Conservation (phyloP, 2,329 filamentous ascomycete species). For the Stenocarpella maydis region DNA sequence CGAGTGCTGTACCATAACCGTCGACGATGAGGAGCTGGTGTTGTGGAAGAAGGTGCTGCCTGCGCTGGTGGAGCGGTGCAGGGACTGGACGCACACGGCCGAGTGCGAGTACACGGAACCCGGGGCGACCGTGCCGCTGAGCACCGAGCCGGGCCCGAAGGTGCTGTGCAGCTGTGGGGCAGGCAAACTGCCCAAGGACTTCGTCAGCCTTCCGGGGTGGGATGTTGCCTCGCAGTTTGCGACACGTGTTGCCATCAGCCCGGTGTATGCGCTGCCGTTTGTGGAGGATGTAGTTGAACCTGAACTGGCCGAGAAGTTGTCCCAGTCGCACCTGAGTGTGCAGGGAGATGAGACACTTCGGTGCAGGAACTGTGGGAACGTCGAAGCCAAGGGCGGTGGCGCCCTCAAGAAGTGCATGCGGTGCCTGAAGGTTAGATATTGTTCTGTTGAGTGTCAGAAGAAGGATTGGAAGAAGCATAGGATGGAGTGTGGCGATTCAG, state of each 20-base stretch:
- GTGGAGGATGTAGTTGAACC: constrained; percentile 47
- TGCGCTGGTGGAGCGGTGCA: constrained; percentile 55
- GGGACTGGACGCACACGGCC: constrained; percentile 54
- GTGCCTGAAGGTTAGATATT: constrained; percentile 58
- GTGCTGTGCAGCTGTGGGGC: constrained; percentile 57
- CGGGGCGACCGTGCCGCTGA: constrained; percentile 50
- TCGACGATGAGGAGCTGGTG: constrained; percentile 65
- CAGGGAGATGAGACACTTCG: neutral
- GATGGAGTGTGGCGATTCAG: constrained; percentile 48
- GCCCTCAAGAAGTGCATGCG: constrained; percentile 53
- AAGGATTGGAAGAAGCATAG: constrained; percentile 62
- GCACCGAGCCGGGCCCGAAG: constrained; percentile 45
- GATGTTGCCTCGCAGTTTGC: constrained; percentile 51
- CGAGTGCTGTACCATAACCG: constrained; percentile 47
- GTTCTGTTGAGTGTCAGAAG: constrained; percentile 61
- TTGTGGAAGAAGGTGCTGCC: constrained; percentile 58
- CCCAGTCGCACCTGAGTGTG: neutral
- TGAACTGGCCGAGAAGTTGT: neutral
- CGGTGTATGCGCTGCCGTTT: constrained; percentile 55
- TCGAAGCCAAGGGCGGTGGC: constrained; percentile 41
- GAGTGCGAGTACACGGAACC: constrained; percentile 53
- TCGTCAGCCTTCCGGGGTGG: constrained; percentile 52
- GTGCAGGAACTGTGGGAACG: constrained; percentile 50
- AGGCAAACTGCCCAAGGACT: constrained; percentile 52
- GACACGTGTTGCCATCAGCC: constrained; percentile 67